These are phyloP conservation scores for Logfia minima DNA, from an alignment of 129 eudicot species.

Conservation along the genomic window DNA sequence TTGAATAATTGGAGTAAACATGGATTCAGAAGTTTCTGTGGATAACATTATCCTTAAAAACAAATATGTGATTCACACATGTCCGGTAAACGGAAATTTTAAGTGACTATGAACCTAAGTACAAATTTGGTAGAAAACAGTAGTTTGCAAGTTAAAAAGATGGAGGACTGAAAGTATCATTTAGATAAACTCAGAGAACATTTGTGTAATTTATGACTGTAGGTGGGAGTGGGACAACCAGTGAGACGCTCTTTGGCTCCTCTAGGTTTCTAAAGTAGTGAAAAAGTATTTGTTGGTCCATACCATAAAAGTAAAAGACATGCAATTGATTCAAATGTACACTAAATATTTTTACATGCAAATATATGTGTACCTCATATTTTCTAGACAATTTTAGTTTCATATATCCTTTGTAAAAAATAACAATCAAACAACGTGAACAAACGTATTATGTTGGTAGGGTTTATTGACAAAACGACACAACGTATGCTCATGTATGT, in stretches of 20 bases:
- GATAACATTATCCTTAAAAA: background rate
- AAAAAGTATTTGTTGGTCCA: conserved; percentile 35
- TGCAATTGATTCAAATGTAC: conserved; percentile 36
- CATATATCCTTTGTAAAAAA: background rate
- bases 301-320: conserved; percentile 26
- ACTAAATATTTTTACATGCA: conserved; percentile 20
- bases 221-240: conserved; percentile 25
- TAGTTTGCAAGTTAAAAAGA: conserved; percentile 2
- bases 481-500: too few relatives aligned
- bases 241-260: conserved; percentile 33
- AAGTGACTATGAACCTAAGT: background rate
- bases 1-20: background rate
- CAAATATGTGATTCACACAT: background rate
- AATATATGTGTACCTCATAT: background rate
- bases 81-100: background rate
- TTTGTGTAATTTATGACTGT: conserved; percentile 1
- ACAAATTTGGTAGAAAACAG: background rate
- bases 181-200: background rate
- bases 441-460: background rate
- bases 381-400: background rate
- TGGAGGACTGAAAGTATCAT: conserved; percentile 13
- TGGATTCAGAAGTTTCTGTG: background rate
- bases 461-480: too few relatives aligned
- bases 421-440: background rate
- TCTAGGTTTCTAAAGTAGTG: conserved; percentile 40